A percentile compares a stretch with the other conserved stretches of the same genome.
These are phyloP conservation scores for Penicillium griseofulvum DNA, from an alignment of 2,329 filamentous ascomycete species.

Conservation along the genomic window DNA sequence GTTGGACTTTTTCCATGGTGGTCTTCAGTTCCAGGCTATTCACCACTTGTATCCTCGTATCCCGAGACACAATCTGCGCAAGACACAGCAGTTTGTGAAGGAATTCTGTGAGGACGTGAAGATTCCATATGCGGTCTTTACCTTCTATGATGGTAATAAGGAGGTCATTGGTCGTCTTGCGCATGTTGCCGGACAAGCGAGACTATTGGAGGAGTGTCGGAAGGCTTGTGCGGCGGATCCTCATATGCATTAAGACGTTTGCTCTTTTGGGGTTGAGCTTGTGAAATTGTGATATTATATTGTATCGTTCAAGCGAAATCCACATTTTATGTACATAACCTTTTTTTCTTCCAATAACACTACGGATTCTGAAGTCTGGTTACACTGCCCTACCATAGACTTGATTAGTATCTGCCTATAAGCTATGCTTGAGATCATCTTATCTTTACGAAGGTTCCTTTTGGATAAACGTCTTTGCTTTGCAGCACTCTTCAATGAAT, in stretches of 20 bases:
- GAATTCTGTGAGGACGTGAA: slow-evolving; percentile 76
- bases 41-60: slow-evolving; percentile 81
- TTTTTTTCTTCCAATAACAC: neutral
- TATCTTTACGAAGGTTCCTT: neutral
- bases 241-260: slow-evolving; percentile 11
- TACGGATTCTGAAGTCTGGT: neutral
- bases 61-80: slow-evolving; percentile 76
- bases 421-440: neutral
- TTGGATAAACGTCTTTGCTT: neutral
- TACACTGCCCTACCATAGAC: neutral
- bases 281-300: neutral
- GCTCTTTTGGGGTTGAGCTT: neutral
- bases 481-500: too few relatives aligned
- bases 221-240: slow-evolving; percentile 32
- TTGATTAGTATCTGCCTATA: too few relatives aligned
- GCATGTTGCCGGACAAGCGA: slow-evolving; percentile 72
- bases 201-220: slow-evolving; percentile 69
- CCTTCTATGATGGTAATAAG: slow-evolving; percentile 75
- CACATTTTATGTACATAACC: neutral
- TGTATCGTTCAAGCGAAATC: neutral
- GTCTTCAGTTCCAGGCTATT: slow-evolving; percentile 82
- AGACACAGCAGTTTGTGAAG: slow-evolving; percentile 68
- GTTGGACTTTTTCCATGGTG: slow-evolving; percentile 84
- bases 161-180: slow-evolving; percentile 70
- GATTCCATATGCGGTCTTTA: slow-evolving; percentile 80